phyloP scores from a whole-genome alignment of 768 basidiomycete genomes.

The Boletales sp. region DNA sequence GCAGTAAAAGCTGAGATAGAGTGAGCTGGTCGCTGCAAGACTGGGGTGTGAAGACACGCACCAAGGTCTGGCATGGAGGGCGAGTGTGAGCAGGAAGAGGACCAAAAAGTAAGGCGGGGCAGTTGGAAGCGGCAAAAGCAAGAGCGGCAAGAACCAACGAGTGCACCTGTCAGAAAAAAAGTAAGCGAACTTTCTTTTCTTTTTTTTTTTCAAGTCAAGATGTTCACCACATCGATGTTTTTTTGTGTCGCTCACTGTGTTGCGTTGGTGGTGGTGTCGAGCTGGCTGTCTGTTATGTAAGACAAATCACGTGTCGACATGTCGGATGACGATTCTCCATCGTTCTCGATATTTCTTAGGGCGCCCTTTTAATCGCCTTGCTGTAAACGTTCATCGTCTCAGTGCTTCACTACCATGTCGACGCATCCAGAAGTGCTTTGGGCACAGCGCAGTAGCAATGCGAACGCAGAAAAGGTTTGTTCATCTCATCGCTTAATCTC shows the following conservation, averaged over 20 bases:
- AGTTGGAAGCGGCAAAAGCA: constrained; percentile 74
- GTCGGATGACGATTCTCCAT: constrained; percentile 22
- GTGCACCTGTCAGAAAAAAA: constrained; percentile 63
- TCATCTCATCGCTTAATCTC: constrained; percentile 4
- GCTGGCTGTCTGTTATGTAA: neutral
- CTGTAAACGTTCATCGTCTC: too few relatives aligned
- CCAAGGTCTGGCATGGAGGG: constrained; percentile 84
- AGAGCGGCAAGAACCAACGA: constrained; percentile 77
- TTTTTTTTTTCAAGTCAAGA: too few relatives aligned
- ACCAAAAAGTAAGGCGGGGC: constrained; percentile 78
- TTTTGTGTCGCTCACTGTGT: too few relatives aligned
- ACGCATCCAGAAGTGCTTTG: constrained; percentile 86
- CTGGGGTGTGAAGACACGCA: constrained; percentile 33
- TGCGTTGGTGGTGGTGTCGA: neutral
- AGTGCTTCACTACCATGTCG: constrained; percentile 29
- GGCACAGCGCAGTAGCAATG: constrained; percentile 85
- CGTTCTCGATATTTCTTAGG: constrained; percentile 30
- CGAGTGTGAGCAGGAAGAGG: constrained; percentile 72
- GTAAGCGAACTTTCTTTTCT: too few relatives aligned
- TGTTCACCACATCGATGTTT: too few relatives aligned
- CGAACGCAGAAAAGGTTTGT: constrained; percentile 62
- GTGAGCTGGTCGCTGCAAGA: constrained; percentile 4
- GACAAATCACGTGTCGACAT: constrained; percentile 18
- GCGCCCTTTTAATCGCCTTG: neutral
- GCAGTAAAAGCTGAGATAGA: constrained; percentile 69